Evolutionary conservation across 495 filamentous ascomycete species (phyloP).

Genomic region (Aspergillus homomorphus): DNA sequence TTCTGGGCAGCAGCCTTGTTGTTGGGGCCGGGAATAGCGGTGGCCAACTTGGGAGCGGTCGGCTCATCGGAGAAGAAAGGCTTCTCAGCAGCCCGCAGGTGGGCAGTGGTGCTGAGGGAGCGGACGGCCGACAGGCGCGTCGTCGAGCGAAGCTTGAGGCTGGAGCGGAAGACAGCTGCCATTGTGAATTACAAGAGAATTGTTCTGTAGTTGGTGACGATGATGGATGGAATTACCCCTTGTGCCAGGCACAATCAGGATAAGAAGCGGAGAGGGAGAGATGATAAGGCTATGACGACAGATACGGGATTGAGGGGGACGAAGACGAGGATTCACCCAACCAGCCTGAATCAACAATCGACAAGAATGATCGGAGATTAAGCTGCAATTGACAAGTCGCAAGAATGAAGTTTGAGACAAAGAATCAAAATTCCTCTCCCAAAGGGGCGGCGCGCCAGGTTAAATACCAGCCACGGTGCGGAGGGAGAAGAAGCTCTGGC

Average conservation of each 20-base stretch:
- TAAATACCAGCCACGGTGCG: slow-evolving; percentile 4
- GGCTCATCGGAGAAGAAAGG: slow-evolving; percentile 74
- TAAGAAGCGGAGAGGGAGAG: not conserved
- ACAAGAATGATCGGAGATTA: not conserved
- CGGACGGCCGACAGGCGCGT: slow-evolving; percentile 38
- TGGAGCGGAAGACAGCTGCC: slow-evolving; percentile 44
- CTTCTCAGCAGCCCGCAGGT: slow-evolving; percentile 43
- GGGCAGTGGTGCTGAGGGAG: slow-evolving; percentile 41
- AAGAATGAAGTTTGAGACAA: not conserved
- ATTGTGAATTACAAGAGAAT: slow-evolving; percentile 28
- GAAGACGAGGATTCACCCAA: not conserved
- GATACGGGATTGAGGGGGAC: slow-evolving; percentile 1
- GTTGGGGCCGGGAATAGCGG: slow-evolving; percentile 79
- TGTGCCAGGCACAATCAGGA: not conserved
- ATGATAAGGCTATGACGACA: slow-evolving; percentile 5
- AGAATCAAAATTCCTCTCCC: not conserved
- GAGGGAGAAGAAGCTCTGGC: slow-evolving; percentile 4
- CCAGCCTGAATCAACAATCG: not conserved
- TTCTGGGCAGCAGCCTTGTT: slow-evolving; percentile 66
- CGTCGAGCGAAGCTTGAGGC: slow-evolving; percentile 39
- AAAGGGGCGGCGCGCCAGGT: not conserved
- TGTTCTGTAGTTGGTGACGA: not conserved
- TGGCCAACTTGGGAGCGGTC: slow-evolving; percentile 66
- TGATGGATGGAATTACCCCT: not conserved
- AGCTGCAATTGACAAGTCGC: not conserved